Base-by-base conservation (phyloP, 495 filamentous ascomycete species). In the Hypoxylon lenormandii region DNA sequence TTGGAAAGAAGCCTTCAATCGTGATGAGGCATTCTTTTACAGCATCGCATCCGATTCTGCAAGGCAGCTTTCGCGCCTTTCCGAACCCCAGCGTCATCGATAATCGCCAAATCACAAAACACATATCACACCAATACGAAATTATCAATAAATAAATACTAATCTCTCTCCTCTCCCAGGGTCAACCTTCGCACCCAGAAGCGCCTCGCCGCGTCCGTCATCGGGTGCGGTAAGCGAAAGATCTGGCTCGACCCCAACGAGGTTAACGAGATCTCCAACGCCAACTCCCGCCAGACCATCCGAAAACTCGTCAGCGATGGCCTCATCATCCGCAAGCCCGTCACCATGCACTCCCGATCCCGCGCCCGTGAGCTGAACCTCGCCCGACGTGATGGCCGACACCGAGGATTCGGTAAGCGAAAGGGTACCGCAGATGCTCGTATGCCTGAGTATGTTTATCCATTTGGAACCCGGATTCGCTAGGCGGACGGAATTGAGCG, bases 211-310 rank as follows among this genome's bases (percentile, higher is more conserved):
- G 92, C 95, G 79, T 92, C 94, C 82, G 95, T 98, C 79, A 90
- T 94, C 80, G 93, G 93, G 86, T 95, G 92, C 87, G 95, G 95
- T 82, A 91, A 98, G 90, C 91, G 94, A 88, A 98, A 98, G 91
- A 95, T 99, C 86, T 99, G 95, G 95, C 93, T 99, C 81, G 95
- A 99, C 86, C 95, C 95, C 82, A 98, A 96, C 84, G 95, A 99
- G 87, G 89, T 94, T 83, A 94, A 84, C 88, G 95, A 99, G 83
- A 98, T 99, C 87, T 93, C 91, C 85, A 99, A 98, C 86, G 95
- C 95, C 90, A 98, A 98, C 91, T 97, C 94, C 76, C 96, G 95
- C 80, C 94, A 98, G 87, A 97, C 94, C 75, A 91, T 99, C 91
- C 96, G 96, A 86, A 99, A 99, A 89, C 93, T 99, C 85, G 92